Base-by-base conservation (phyloP, 768 basidiomycete genomes). In the Nidularia pulvinata region DNA sequence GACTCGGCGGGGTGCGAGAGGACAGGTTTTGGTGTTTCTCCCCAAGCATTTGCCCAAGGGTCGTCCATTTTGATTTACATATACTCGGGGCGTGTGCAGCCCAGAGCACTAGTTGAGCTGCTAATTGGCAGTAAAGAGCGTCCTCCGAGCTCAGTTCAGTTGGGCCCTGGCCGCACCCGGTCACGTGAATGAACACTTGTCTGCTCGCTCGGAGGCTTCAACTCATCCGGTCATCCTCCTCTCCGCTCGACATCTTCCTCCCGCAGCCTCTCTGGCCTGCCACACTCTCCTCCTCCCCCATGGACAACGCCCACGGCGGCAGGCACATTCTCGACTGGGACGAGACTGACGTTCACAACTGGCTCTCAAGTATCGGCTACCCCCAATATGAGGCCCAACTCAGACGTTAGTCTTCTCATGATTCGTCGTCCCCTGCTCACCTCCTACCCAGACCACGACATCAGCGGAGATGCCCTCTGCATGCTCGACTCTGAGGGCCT, bases 401-500 rank as follows among this genome's bases (percentile, higher is more conserved):
- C 61, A 80, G 81, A 79, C 91, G 93, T 92, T 56, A 52, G 75
- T 42, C 69, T 53, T 57, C 56, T 49, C 6, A 37, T 48, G 45
- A 33, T 36, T 49, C 19, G 14, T 44, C 47, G 33, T 56, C 10
- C 51, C 33, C 22, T 22, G 25, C 36, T 50, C 25, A 47, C 57
- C 62, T 60, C 51, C 58, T 50, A 55, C 46, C 52, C 46, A 96
- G 96, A 95, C 66, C 91, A 99, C 69, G 89, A 84, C 57, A 92
- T 99, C 58, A 88, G 89, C 14, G 97, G 97, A 52, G 95, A 98
- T 57, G 85, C 93, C 1, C 81, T 99, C 6, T 85, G 89, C 57
- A 75, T 90, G 61, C 79, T 98, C 47, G 90, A 94, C 66, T 79
- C 85, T n/a, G 91, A 95, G 22, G 72, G 83, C 1, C 82, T 99